These are phyloP conservation scores for Acidiella bohemica DNA, from an alignment of 495 filamentous ascomycete genomes.

Conservation along the genomic window DNA sequence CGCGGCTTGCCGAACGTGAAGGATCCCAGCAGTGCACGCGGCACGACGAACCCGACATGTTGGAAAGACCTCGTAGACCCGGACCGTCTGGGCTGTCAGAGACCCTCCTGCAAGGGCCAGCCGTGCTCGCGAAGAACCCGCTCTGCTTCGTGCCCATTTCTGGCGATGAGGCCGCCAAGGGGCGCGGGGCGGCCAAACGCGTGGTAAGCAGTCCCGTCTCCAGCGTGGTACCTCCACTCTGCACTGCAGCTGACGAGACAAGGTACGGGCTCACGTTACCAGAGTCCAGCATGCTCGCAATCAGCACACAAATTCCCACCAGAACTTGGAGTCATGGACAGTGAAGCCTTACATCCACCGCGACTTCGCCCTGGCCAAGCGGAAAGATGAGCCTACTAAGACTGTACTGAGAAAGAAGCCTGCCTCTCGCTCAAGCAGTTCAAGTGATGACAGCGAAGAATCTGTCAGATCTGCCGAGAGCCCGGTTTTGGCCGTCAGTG, in stretches of 20 bases:
- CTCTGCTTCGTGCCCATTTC: background rate
- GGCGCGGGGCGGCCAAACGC: background rate
- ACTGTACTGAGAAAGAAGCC: background rate
- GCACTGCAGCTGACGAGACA: too few species aligned
- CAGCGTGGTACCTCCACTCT: too few species aligned
- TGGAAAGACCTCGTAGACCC: too few species aligned
- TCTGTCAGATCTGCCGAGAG: background rate
- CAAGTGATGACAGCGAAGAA: background rate
- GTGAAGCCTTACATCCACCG: slow-evolving; percentile 1
- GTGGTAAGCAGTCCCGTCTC: too few species aligned
- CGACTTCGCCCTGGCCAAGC: background rate
- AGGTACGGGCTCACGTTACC: background rate
- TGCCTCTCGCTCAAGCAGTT: background rate
- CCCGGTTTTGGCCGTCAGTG: background rate
- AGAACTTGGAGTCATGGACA: background rate
- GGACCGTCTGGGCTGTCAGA: too few species aligned
- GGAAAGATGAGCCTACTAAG: background rate
- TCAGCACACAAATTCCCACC: background rate
- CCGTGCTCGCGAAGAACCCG: background rate
- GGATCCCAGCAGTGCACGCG: too few species aligned
- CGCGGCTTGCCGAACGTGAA: too few species aligned
- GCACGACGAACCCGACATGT: too few species aligned
- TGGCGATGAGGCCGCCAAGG: background rate
- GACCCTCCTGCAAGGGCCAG: too few species aligned
- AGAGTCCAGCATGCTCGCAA: background rate